Evolutionary conservation across 306 rosid species (phyloP).

Genomic region (Castanopsis chinensis): DNA sequence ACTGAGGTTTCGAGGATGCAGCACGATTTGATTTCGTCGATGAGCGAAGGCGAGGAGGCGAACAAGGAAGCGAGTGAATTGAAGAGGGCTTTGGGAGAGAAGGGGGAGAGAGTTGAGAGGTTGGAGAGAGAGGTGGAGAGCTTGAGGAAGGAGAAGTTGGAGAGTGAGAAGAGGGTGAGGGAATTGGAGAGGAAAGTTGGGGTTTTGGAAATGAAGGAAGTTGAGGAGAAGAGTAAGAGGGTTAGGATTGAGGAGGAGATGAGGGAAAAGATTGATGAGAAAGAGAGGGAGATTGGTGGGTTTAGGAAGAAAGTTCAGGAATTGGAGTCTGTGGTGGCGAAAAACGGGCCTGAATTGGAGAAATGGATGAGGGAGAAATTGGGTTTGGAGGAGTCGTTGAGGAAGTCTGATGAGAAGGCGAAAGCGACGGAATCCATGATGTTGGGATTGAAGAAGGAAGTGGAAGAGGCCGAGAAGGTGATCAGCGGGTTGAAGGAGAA

Average conservation of each 20-base stretch:
- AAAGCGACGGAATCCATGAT: slow-evolving; percentile 41
- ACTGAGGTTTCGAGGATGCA: slow-evolving; percentile 75
- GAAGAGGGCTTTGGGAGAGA: slow-evolving; percentile 50
- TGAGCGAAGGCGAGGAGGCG: slow-evolving; percentile 45
- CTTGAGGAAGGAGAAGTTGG: slow-evolving; percentile 49
- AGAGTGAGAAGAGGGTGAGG: slow-evolving; percentile 53
- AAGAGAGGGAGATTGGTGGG: slow-evolving; percentile 51
- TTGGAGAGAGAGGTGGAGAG: slow-evolving; percentile 57
- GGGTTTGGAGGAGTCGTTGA: slow-evolving; percentile 42
- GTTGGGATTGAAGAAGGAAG: slow-evolving; percentile 47
- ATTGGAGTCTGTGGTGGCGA: slow-evolving; percentile 35
- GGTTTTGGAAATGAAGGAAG: slow-evolving; percentile 69
- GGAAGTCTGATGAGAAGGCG: slow-evolving; percentile 46
- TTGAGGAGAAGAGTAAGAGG: slow-evolving; percentile 84
- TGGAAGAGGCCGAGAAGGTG: slow-evolving; percentile 49
- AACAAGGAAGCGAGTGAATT: slow-evolving; percentile 40
- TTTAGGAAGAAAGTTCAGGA: slow-evolving; percentile 44
- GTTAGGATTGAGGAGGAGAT: slow-evolving; percentile 76
- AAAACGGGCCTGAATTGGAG: slow-evolving; percentile 35
- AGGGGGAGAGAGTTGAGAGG: slow-evolving; percentile 40
- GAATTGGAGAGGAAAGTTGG: slow-evolving; percentile 87
- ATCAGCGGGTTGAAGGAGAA: slow-evolving; percentile 52
- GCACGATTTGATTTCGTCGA: slow-evolving; percentile 52
- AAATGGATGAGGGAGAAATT: slow-evolving; percentile 44
- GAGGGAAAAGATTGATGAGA: slow-evolving; percentile 61